Conservation (phyloP, 768 basidiomycete species). For the Mycena albidolilacea region DNA sequence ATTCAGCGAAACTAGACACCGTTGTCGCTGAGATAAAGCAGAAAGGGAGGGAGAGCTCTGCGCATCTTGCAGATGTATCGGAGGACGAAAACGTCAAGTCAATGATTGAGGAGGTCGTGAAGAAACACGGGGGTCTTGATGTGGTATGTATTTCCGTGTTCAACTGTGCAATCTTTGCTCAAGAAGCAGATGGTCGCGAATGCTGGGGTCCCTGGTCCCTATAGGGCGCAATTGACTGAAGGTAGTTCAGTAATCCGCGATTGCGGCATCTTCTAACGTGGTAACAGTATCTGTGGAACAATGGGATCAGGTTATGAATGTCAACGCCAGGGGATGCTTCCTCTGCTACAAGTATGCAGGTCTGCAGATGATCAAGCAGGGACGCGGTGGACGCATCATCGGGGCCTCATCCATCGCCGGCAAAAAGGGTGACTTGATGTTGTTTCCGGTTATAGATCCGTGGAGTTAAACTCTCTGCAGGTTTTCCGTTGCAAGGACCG, state of each 20-base stretch:
- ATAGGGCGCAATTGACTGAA: background rate
- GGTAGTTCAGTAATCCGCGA: background rate
- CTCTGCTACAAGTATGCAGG: constrained; percentile 56
- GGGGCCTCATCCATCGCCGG: constrained; percentile 56
- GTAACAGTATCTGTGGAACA: constrained; percentile 39
- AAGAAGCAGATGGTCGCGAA: constrained; percentile 50
- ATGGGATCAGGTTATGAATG: constrained; percentile 43
- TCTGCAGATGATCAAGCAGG: constrained; percentile 56
- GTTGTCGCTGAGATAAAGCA: constrained; percentile 32
- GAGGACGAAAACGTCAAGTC: constrained; percentile 42
- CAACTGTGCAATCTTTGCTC: background rate
- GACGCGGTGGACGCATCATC: constrained; percentile 56
- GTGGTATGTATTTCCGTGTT: constrained; percentile 43
- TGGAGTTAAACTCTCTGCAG: background rate
- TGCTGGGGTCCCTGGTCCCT: constrained; percentile 40
- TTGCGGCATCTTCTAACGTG: background rate
- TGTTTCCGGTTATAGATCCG: background rate
- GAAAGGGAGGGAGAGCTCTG: constrained; percentile 10
- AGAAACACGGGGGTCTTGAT: constrained; percentile 46
- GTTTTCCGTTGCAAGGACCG: constrained; percentile 29
- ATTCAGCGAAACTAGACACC: constrained; percentile 39
- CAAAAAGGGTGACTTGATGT: constrained; percentile 49
- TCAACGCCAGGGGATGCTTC: constrained; percentile 51
- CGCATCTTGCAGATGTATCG: constrained; percentile 38
- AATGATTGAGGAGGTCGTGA: constrained; percentile 43